Percentiles rank a stretch among this genome's conserved stretches.
Conservation (phyloP, 2,329 filamentous ascomycete genomes). For the Penicillium paneum region DNA sequence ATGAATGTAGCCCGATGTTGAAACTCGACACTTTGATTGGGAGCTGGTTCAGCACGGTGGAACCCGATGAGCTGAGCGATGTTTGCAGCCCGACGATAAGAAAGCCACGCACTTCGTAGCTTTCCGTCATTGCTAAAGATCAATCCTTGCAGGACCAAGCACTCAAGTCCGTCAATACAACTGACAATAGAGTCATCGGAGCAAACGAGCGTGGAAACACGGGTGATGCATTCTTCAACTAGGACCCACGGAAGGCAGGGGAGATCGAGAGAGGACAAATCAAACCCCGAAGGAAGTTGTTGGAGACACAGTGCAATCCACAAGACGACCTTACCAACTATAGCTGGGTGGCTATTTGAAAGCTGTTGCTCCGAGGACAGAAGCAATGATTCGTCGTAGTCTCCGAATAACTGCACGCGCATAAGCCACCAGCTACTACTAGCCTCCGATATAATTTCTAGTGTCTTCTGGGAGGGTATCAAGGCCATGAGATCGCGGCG, state of each 20-base stretch:
- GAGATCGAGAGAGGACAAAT: not conserved
- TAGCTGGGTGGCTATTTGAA: conserved; percentile 1
- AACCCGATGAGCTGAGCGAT: conserved; percentile 11
- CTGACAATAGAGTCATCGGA: conserved; percentile 9
- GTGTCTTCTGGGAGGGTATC: not conserved
- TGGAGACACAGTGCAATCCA: conserved; percentile 11
- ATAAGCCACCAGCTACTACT: conserved; percentile 12
- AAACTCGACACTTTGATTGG: not conserved
- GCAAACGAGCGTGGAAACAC: conserved; percentile 1
- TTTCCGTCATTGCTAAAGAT: conserved; percentile 11
- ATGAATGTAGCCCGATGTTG: not conserved
- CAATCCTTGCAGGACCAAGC: conserved; percentile 7
- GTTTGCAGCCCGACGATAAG: conserved; percentile 6
- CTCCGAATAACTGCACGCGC: conserved; percentile 3
- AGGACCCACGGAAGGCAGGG: not conserved
- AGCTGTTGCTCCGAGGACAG: not conserved
- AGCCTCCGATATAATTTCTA: conserved; percentile 5
- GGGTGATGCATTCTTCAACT: conserved; percentile 1
- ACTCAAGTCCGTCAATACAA: conserved; percentile 12
- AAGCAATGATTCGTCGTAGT: conserved; percentile 3
- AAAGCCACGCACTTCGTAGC: conserved; percentile 14
- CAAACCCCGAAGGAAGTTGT: conserved; percentile 6
- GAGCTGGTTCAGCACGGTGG: not conserved
- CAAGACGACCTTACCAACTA: conserved; percentile 6
- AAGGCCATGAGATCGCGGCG: conserved; percentile 3